Conservation (phyloP, 148 eudicot species). For the Rheum nobile region DNA sequence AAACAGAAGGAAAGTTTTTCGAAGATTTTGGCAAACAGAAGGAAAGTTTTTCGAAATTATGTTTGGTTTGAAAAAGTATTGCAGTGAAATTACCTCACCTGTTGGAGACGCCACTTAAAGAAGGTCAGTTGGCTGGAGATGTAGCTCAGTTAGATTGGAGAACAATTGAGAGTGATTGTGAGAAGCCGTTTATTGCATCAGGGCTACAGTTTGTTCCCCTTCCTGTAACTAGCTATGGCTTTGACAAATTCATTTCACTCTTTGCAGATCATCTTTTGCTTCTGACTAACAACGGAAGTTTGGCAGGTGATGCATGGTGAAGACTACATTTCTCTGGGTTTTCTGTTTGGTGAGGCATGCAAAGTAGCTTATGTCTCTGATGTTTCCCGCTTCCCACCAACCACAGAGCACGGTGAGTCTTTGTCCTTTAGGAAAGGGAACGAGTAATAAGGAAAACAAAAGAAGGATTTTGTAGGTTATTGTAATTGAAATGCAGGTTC, state of each 20-base stretch:
- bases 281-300: slow-evolving; percentile 2
- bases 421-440: background rate
- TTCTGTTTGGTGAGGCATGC: slow-evolving; percentile 43
- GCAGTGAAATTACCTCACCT: slow-evolving; percentile 75
- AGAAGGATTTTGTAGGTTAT: background rate
- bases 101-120: slow-evolving; percentile 49
- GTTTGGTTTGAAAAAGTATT: slow-evolving; percentile 37
- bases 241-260: background rate
- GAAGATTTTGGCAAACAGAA: background rate
- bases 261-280: background rate
- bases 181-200: slow-evolving; percentile 69
- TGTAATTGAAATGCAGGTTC: background rate
- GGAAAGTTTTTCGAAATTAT: background rate
- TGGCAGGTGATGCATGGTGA: slow-evolving; percentile 76
- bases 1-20: background rate
- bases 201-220: slow-evolving; percentile 50
- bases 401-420: slow-evolving; percentile 46
- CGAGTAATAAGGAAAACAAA: background rate
- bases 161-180: slow-evolving; percentile 59
- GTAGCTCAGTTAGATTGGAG: slow-evolving; percentile 78
- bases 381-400: slow-evolving; percentile 47
- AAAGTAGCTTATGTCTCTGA: slow-evolving; percentile 64
- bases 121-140: slow-evolving; percentile 59
- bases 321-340: slow-evolving; percentile 59
- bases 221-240: slow-evolving; percentile 17